These are phyloP conservation scores for Scheffersomyces stipitis DNA, from an alignment of 805 yeast species.

Conservation along the genomic window DNA sequence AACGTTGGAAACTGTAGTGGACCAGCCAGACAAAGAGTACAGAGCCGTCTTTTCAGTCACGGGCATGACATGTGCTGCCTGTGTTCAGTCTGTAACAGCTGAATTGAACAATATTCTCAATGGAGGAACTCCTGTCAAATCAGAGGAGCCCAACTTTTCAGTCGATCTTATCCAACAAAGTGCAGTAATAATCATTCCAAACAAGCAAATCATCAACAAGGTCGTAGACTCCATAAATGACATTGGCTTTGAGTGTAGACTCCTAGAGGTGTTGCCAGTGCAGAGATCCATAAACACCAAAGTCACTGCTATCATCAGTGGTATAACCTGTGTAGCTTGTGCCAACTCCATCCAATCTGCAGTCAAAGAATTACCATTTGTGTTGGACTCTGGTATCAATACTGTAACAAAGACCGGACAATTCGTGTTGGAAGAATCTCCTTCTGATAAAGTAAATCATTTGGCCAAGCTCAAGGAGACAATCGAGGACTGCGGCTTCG, in stretches of 20 bases:
- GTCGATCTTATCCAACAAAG: conserved; percentile 54
- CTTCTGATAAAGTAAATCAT: conserved; percentile 18
- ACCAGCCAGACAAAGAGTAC: conserved; percentile 24
- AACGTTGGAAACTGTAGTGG: conserved; percentile 27
- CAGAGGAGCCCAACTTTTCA: conserved; percentile 36
- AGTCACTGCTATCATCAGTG: conserved; percentile 64
- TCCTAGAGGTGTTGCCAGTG: conserved; percentile 61
- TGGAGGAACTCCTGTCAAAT: conserved; percentile 2
- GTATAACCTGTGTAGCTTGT: conserved; percentile 76
- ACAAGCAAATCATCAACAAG: conserved; percentile 45
- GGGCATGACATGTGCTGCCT: conserved; percentile 44
- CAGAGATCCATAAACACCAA: conserved; percentile 47
- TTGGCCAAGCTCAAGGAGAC: conserved; percentile 46
- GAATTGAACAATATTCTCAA: conserved; percentile 26
- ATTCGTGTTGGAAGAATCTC: conserved; percentile 52
- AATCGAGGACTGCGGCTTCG: conserved; percentile 69
- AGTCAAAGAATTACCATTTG: conserved; percentile 48
- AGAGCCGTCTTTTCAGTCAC: conserved; percentile 55
- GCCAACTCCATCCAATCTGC: conserved; percentile 53
- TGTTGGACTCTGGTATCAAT: conserved; percentile 54
- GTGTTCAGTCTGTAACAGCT: conserved; percentile 30
- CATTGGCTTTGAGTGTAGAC: conserved; percentile 44
- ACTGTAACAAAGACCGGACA: conserved; percentile 61
- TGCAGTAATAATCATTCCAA: conserved; percentile 53
- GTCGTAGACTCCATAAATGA: conserved; percentile 27